Base-by-base conservation (phyloP, 192 early-diverging fungal genomes). In the Coemansia sp. region DNA sequence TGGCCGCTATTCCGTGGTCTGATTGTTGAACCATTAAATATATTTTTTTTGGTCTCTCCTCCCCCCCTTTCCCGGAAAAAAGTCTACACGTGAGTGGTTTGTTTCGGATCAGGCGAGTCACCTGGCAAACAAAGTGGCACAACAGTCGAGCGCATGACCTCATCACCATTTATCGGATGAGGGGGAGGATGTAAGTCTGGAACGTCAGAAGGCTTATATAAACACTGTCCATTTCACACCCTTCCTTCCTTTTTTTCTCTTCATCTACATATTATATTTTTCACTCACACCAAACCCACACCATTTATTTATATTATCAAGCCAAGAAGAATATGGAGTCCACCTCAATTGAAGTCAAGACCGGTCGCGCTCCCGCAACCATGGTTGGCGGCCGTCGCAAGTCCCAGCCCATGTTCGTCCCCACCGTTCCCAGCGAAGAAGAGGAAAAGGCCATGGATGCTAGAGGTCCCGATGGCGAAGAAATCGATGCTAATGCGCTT, bases 1-100 rank as follows among this genome's bases (percentile, higher is more conserved):
- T 24, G 81, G 82, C 13, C 75, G 83, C 12, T 78, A 82, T 66
- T 71, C 79, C 34, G 79, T 82, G 1, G 79, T 82, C 2, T 82
- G 29, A 10, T 19, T 5, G 27, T 12, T 11, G 19, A 48, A 48
- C 45, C 45, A 48, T 36, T 6, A 36, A 36, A 36, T 7, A 36
- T 9, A 36, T 27, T 27, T 27, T 27, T 27, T 9, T 36, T 36
- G 34, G 34, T 36, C 34, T 7, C 34, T 8, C 45, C n/a, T 5
- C 17, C 15, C 45, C 45, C 44, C 12, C 44, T 15, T 40, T 40
- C 39, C 41, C 15, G 41, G 0, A 42, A 42, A 42, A 42, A 15
- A 62, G 29, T 10, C 44, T 31, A 5, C 17, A 5, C 19, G 32
- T 34, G 59, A 36, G 34, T 36, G 6, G 34, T 8, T 6, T 46